Conservation (phyloP, 2,329 filamentous ascomycete genomes). For the Hypoxylon sp. region DNA sequence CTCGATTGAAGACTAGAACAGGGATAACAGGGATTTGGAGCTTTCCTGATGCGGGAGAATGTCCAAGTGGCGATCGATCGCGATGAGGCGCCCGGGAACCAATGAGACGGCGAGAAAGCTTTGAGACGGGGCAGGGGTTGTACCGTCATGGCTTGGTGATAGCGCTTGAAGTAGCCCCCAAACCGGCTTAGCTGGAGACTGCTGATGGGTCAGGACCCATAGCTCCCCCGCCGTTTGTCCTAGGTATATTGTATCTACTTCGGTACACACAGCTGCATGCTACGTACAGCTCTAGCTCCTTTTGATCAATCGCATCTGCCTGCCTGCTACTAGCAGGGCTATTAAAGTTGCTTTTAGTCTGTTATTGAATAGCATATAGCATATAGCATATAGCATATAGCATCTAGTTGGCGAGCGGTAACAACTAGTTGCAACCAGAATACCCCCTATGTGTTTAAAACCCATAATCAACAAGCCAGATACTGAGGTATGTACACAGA, state of each 20-base stretch:
- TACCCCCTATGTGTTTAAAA: neutral
- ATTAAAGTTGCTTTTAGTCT: conserved; percentile 3
- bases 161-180: conserved; percentile 39
- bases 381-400: too few relatives aligned
- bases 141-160: conserved; percentile 39
- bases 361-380: neutral
- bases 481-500: neutral
- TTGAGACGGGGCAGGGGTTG: conserved; percentile 37
- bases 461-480: neutral
- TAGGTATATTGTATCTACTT: conserved; percentile 5
- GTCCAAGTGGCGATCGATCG: conserved; percentile 51
- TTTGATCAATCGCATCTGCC: neutral
- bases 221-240: conserved; percentile 35
- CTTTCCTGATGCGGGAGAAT: conserved; percentile 49
- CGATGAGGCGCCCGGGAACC: conserved; percentile 37
- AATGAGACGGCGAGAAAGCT: conserved; percentile 34
- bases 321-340: neutral
- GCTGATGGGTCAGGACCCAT: conserved; percentile 14
- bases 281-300: neutral
- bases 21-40: conserved; percentile 49
- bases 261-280: too few relatives aligned
- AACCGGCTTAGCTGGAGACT: conserved; percentile 16
- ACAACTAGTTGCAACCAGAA: conserved; percentile 17
- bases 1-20: conserved; percentile 38
- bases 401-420: neutral